Percentiles rank a stretch among this genome's conserved stretches.
phyloP scores from a whole-genome alignment of 2,329 filamentous ascomycete genomes.

The Polychaeton citri region DNA sequence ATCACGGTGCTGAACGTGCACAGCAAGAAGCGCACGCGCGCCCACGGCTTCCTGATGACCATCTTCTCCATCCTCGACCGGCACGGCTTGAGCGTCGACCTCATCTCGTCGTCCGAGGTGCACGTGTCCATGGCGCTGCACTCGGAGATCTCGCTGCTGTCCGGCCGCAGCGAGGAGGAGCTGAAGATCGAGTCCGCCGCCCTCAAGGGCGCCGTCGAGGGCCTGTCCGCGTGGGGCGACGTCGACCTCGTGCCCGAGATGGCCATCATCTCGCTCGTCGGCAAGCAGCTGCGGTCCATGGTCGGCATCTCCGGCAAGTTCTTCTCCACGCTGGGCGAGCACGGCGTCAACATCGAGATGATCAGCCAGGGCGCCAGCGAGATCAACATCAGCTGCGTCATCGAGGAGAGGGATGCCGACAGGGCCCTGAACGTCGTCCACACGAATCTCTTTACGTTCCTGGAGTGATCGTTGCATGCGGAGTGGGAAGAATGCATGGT shows the following conservation, averaged over 20 bases:
- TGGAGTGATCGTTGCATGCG: too few relatives aligned
- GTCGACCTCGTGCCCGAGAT: slow-evolving; percentile 84
- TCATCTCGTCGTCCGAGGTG: slow-evolving; percentile 93
- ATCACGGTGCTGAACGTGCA: slow-evolving; percentile 97
- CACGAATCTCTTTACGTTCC: slow-evolving; percentile 90
- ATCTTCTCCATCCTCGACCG: slow-evolving; percentile 87
- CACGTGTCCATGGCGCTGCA: slow-evolving; percentile 97
- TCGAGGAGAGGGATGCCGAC: slow-evolving; percentile 79
- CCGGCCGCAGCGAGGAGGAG: slow-evolving; percentile 32
- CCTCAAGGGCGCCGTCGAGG: slow-evolving; percentile 43
- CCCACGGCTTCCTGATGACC: slow-evolving; percentile 87
- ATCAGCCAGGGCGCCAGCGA: slow-evolving; percentile 97
- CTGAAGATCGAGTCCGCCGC: slow-evolving; percentile 34
- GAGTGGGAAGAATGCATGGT: too few relatives aligned
- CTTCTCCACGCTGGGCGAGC: slow-evolving; percentile 87
- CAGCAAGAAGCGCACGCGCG: slow-evolving; percentile 91
- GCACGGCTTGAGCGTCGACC: slow-evolving; percentile 78
- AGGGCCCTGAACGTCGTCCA: slow-evolving; percentile 93
- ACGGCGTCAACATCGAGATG: slow-evolving; percentile 97
- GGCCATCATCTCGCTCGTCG: slow-evolving; percentile 90
- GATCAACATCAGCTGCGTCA: slow-evolving; percentile 98
- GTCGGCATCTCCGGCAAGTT: slow-evolving; percentile 78
- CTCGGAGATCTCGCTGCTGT: slow-evolving; percentile 49
- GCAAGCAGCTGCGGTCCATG: slow-evolving; percentile 97
- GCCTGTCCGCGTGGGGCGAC: slow-evolving; percentile 69